These are phyloP conservation scores for Boletus vermiculosoides DNA, from an alignment of 768 basidiomycete species.

Conservation along the genomic window DNA sequence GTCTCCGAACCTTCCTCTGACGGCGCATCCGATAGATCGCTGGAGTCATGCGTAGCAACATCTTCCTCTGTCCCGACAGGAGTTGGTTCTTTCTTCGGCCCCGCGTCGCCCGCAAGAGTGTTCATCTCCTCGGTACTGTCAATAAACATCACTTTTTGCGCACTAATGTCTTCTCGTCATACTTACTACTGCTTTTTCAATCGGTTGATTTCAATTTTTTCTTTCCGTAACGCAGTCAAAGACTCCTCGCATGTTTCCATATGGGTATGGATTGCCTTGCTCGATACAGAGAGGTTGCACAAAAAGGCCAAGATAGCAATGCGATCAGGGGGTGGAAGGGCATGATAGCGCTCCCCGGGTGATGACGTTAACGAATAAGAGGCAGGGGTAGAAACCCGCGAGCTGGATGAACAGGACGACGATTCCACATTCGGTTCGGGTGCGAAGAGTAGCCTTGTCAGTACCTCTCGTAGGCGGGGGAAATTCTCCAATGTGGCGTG, in stretches of 20 bases:
- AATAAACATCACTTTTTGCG: constrained; percentile 14
- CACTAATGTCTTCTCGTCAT: constrained; percentile 1
- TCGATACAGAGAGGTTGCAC: constrained; percentile 86
- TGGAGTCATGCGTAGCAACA: constrained; percentile 58
- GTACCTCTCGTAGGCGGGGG: constrained; percentile 65
- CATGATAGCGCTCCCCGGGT: constrained; percentile 69
- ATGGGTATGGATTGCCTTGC: constrained; percentile 81
- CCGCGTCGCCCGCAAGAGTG: constrained; percentile 52
- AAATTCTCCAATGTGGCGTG: constrained; percentile 73
- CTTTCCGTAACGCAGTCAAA: constrained; percentile 89
- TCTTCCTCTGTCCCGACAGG: constrained; percentile 50
- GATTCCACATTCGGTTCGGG: constrained; percentile 49
- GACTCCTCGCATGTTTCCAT: constrained; percentile 91
- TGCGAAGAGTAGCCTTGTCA: constrained; percentile 72
- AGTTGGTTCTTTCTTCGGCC: constrained; percentile 46
- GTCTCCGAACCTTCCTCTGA: constrained; percentile 64
- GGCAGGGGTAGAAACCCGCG: constrained; percentile 48
- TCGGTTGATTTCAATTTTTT: constrained; percentile 93
- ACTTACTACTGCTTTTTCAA: constrained; percentile 86
- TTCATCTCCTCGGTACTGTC: constrained; percentile 73
- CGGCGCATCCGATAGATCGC: constrained; percentile 69
- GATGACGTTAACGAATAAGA: constrained; percentile 43
- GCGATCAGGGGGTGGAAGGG: constrained; percentile 73
- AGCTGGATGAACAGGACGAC: constrained; percentile 44
- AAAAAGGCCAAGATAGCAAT: constrained; percentile 86